Evolutionary conservation across 1,284 basidiomycete genomes (phyloP).

Genomic region (Sporisorium reilianum): DNA sequence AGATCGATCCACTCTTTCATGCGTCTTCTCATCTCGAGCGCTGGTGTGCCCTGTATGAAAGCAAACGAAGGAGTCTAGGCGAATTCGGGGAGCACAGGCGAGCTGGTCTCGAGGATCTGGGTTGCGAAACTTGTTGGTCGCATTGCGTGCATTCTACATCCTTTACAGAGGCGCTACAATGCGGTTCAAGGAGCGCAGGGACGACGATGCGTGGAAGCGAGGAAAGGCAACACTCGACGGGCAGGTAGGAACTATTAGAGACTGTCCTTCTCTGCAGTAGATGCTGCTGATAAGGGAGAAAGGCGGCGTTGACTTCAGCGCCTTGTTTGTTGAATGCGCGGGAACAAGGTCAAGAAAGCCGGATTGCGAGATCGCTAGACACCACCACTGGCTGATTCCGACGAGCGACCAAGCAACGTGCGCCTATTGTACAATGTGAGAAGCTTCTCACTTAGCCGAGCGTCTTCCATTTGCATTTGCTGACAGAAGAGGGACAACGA

Average conservation of each 20-base stretch:
- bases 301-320: background rate
- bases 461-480: background rate
- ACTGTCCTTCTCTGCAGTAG: no score
- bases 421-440: background rate
- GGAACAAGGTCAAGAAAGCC: background rate
- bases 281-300: conserved; percentile 10
- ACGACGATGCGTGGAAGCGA: no score
- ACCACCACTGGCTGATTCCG: no score
- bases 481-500: background rate
- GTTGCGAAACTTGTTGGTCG: conserved; percentile 12
- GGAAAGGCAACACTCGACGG: no score
- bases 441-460: conserved; percentile 2
- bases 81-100: background rate
- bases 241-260: no score
- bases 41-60: background rate
- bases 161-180: background rate
- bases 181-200: conserved; percentile 3
- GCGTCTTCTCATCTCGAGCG: background rate
- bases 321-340: background rate
- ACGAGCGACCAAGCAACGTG: conserved; percentile 1
- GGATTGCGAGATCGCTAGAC: conserved; percentile 4
- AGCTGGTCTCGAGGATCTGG: no score
- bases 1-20: no score
- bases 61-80: background rate
- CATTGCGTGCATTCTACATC: conserved; percentile 7